phyloP scores from a whole-genome alignment of 1,139 yeast genomes.

The Taphrina communis region DNA sequence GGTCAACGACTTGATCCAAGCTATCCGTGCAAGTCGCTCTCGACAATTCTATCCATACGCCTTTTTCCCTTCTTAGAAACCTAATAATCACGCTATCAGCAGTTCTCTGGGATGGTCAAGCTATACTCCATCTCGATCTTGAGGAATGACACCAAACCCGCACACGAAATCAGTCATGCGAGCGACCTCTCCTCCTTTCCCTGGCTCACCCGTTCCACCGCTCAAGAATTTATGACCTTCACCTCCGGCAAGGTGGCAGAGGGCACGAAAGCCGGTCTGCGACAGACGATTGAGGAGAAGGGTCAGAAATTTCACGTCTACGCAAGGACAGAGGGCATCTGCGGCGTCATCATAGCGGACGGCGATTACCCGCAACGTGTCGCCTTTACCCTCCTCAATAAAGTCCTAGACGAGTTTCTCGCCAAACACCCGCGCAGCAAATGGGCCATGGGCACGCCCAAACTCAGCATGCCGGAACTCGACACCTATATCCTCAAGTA shows the following conservation, averaged over 20 bases:
- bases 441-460: constrained; percentile 60
- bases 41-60: too few relatives aligned
- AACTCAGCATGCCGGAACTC: constrained; percentile 61
- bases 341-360: constrained; percentile 93
- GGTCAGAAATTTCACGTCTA: constrained; percentile 74
- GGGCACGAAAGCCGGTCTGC: constrained; percentile 85
- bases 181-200: constrained; percentile 85
- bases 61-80: too few relatives aligned
- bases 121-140: constrained; percentile 86
- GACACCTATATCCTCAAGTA: constrained; percentile 76
- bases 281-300: constrained; percentile 94
- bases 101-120: constrained; percentile 63
- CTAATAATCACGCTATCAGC: too few relatives aligned
- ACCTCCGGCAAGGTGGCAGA: constrained; percentile 88
- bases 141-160: constrained; percentile 65
- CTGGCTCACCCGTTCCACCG: constrained; percentile 71
- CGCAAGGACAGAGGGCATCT: constrained; percentile 85
- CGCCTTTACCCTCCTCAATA: constrained; percentile 91
- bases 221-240: constrained; percentile 85
- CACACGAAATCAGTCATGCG: constrained; percentile 78
- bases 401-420: constrained; percentile 86
- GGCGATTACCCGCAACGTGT: constrained; percentile 96
- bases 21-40: too few relatives aligned
- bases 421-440: constrained; percentile 76
- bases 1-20: too few relatives aligned